Conservation (phyloP, 495 filamentous ascomycete genomes). For the Penicillium bialowiezense region DNA sequence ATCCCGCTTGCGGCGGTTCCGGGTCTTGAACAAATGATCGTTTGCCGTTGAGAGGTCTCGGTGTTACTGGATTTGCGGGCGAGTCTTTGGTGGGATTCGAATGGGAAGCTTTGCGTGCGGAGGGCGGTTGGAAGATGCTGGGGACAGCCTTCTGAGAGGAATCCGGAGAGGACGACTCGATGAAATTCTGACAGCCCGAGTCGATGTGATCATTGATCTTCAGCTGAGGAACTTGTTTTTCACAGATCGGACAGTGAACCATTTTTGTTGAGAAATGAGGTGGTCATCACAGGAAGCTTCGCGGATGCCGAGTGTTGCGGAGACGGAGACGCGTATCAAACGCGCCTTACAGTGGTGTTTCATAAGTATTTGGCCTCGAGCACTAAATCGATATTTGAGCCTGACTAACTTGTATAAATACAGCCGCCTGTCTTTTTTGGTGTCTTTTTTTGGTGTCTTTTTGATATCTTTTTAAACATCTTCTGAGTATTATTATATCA, state of each 20-base stretch:
- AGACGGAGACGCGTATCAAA: conserved; percentile 3
- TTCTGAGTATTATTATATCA: too few species aligned
- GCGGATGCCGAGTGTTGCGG: too few species aligned
- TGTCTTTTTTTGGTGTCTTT: too few species aligned
- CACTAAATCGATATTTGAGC: too few species aligned
- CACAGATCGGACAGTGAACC: conserved; percentile 88
- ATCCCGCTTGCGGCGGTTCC: conserved; percentile 11
- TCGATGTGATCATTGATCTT: conserved; percentile 94
- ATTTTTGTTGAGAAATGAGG: conserved; percentile 34
- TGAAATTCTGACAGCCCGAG: conserved; percentile 66
- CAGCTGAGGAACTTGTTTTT: conserved; percentile 65
- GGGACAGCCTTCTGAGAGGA: conserved; percentile 55
- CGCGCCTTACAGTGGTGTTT: too few species aligned
- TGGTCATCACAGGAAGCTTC: not conserved
- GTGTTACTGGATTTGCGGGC: conserved; percentile 21
- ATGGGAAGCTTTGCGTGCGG: conserved; percentile 44
- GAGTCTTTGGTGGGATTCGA: conserved; percentile 20
- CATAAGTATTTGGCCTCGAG: too few species aligned
- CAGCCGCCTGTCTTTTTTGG: too few species aligned
- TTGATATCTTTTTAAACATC: too few species aligned
- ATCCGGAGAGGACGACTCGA: conserved; percentile 41
- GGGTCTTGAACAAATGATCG: conserved; percentile 29
- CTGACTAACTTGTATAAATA: too few species aligned
- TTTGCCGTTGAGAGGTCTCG: conserved; percentile 34
- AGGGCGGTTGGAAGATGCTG: conserved; percentile 75